Percentiles rank a stretch among this genome's conserved stretches.
Evolutionary conservation across 495 filamentous ascomycete species (phyloP).

Genomic region (Penicillium waksmanii): DNA sequence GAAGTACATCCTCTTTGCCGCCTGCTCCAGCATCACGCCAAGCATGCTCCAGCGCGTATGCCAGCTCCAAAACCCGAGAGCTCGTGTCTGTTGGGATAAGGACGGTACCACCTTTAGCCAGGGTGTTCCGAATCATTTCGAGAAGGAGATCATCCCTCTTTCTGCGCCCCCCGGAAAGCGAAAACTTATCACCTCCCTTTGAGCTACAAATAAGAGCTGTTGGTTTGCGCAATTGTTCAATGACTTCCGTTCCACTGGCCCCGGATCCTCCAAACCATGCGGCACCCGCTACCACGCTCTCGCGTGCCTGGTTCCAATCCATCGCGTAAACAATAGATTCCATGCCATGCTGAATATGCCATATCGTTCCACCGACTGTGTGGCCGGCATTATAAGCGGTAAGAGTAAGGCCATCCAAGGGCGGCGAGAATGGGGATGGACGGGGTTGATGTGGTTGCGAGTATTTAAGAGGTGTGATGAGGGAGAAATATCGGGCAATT

Average conservation of each 20-base stretch:
- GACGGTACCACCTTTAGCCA: slow-evolving; percentile 86
- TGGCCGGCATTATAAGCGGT: slow-evolving; percentile 97
- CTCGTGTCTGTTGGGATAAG: slow-evolving; percentile 95
- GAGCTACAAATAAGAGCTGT: slow-evolving; percentile 92
- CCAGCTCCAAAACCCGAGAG: slow-evolving; percentile 88
- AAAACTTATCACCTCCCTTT: slow-evolving; percentile 73
- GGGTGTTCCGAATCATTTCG: slow-evolving; percentile 74
- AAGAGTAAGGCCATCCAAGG: slow-evolving; percentile 88
- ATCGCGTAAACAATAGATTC: slow-evolving; percentile 97
- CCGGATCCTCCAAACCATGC: slow-evolving; percentile 88
- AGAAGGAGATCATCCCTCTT: slow-evolving; percentile 85
- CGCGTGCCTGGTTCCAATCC: slow-evolving; percentile 94
- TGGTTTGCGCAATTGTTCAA: slow-evolving; percentile 89
- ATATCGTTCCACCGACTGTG: slow-evolving; percentile 95
- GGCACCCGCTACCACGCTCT: slow-evolving; percentile 91
- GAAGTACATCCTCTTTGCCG: slow-evolving; percentile 58
- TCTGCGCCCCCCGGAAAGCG: slow-evolving; percentile 69
- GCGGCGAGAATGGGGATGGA: slow-evolving; percentile 82
- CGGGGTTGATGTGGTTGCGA: slow-evolving; percentile 91
- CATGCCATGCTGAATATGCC: slow-evolving; percentile 96
- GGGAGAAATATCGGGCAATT: slow-evolving; percentile 86
- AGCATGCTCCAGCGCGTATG: slow-evolving; percentile 87
- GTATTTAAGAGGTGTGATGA: slow-evolving; percentile 95
- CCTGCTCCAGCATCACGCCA: slow-evolving; percentile 72
- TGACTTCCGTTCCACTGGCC: slow-evolving; percentile 82